These are phyloP conservation scores for Funneliformis caledonium DNA, from an alignment of 371 early-diverging fungal genomes.

Conservation along the genomic window DNA sequence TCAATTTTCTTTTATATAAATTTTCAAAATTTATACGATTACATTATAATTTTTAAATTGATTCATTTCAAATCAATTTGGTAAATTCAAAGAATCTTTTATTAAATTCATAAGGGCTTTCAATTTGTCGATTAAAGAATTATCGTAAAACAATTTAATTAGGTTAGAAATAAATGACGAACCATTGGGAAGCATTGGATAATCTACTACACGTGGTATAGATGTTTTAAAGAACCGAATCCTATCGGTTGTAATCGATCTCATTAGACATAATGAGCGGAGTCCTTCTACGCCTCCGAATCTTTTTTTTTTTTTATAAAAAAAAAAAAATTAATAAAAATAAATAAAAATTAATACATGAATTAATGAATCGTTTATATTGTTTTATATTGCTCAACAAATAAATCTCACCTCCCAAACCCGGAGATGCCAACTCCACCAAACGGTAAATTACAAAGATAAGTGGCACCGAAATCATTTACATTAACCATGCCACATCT, in stretches of 20 bases:
- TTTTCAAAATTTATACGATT: neutral
- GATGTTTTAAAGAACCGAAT: slow-evolving; percentile 60
- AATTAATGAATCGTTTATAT: neutral
- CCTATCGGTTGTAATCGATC: slow-evolving; percentile 74
- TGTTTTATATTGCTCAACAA: neutral
- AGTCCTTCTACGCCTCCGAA: slow-evolving; percentile 81
- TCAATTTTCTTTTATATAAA: neutral
- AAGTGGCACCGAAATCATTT: slow-evolving; percentile 88
- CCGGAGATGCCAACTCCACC: slow-evolving; percentile 84
- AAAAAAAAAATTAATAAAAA: neutral
- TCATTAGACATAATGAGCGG: slow-evolving; percentile 72
- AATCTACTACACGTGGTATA: slow-evolving; percentile 71
- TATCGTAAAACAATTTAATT: slow-evolving; percentile 52
- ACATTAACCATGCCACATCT: slow-evolving; percentile 83
- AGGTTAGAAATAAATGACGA: slow-evolving; percentile 54
- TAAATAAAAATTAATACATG: neutral
- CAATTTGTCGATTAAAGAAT: slow-evolving; percentile 48
- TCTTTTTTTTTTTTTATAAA: slow-evolving; percentile 38
- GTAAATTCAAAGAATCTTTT: slow-evolving; percentile 12
- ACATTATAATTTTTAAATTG: too few relatives aligned
- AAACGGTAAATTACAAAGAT: slow-evolving; percentile 83
- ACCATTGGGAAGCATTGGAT: slow-evolving; percentile 58
- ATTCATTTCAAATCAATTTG: too few relatives aligned
- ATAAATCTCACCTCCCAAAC: slow-evolving; percentile 67
- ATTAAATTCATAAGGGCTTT: slow-evolving; percentile 52